These are phyloP conservation scores for Cucurbita maxima DNA, from an alignment of 306 rosid species.

Conservation along the genomic window DNA sequence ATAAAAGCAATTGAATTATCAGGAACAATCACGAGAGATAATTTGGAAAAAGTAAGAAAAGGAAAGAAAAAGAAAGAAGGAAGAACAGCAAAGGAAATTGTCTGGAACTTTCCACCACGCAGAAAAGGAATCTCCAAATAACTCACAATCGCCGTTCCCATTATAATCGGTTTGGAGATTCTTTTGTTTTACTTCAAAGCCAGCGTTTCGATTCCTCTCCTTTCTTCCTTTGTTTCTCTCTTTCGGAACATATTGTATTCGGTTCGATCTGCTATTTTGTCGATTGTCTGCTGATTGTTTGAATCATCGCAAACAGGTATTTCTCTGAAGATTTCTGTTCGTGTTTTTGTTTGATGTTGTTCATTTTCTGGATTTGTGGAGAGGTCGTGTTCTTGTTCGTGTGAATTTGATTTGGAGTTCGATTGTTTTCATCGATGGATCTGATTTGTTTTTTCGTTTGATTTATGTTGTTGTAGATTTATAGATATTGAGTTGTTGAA, in stretches of 20 bases:
- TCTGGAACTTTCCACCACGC: slow-evolving; percentile 6
- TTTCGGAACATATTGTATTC: not conserved
- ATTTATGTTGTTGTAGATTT: not conserved
- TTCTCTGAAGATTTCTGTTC: not conserved
- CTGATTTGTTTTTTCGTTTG: not conserved
- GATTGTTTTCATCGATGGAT: not conserved
- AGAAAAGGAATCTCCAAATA: not conserved
- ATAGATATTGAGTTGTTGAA: not conserved
- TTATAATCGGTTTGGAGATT: not conserved
- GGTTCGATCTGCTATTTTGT: not conserved
- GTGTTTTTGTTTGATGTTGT: not conserved
- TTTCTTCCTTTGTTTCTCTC: not conserved
- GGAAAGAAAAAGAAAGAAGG: no score
- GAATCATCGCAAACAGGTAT: not conserved
- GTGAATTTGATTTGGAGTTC: not conserved
- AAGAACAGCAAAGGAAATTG: not conserved
- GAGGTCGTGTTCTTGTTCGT: not conserved
- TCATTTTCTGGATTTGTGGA: not conserved
- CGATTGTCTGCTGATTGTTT: not conserved
- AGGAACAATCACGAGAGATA: not conserved
- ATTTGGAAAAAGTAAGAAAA: not conserved
- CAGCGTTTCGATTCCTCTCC: not conserved
- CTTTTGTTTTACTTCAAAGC: not conserved
- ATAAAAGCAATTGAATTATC: not conserved
- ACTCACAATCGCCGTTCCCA: not conserved